Conservation (phyloP, 768 basidiomycete genomes). For the Lentinus tigrinus region DNA sequence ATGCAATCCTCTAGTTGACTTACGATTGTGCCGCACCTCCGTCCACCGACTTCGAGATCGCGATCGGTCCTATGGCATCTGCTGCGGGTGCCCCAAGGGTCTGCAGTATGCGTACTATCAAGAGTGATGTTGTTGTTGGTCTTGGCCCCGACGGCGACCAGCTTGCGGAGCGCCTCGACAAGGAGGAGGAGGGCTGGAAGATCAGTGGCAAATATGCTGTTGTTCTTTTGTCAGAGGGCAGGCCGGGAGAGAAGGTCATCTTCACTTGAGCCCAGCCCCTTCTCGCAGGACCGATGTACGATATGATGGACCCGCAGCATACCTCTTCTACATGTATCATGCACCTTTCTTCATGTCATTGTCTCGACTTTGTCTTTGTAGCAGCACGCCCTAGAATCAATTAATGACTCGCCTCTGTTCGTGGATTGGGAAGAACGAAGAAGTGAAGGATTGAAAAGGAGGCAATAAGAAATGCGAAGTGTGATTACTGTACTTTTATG, state of each 20-base stretch:
- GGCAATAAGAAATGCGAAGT: not conserved
- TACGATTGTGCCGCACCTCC: slow-evolving; percentile 86
- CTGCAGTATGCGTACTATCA: slow-evolving; percentile 87
- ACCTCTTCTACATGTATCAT: no score
- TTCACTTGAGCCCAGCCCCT: slow-evolving; percentile 25
- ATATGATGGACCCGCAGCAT: not conserved
- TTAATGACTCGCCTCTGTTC: no score
- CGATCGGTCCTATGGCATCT: slow-evolving; percentile 91
- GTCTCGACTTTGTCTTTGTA: no score
- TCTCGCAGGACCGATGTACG: no score
- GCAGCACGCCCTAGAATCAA: no score
- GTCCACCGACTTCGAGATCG: slow-evolving; percentile 83
- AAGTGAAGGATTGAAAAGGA: not conserved
- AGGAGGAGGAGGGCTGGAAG: slow-evolving; percentile 91
- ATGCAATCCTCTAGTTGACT: slow-evolving; percentile 41
- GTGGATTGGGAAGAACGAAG: not conserved
- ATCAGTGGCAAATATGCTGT: slow-evolving; percentile 97
- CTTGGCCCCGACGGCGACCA: slow-evolving; percentile 67
- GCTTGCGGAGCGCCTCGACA: slow-evolving; percentile 76
- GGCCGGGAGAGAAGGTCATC: slow-evolving; percentile 79
- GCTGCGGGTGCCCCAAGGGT: slow-evolving; percentile 85
- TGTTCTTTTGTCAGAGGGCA: slow-evolving; percentile 82
- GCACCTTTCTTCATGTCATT: no score
- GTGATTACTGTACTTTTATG: slow-evolving; percentile 10
- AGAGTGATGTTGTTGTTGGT: slow-evolving; percentile 93